phyloP scores from a whole-genome alignment of 106 monocot genomes.

The Dendrobium catenatum region DNA sequence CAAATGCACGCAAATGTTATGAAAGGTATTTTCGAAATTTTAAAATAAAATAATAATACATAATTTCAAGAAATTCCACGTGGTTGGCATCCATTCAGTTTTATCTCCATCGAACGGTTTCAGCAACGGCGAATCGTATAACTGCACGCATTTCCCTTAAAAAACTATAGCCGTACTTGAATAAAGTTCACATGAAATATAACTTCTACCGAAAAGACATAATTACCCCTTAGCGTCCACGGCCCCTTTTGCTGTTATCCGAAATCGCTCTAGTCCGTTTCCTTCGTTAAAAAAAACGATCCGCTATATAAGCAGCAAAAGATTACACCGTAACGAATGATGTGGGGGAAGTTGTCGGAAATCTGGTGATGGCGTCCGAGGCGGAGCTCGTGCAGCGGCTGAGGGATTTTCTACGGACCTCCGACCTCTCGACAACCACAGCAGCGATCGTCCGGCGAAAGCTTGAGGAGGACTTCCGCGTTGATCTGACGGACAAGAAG shows the following conservation, averaged over 20 bases:
- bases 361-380: slow-evolving; percentile 53
- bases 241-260: no score
- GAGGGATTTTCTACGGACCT: slow-evolving; percentile 50
- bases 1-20: no score
- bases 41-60: no score
- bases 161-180: no score
- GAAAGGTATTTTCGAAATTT: no score
- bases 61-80: no score
- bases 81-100: no score
- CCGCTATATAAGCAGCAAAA: not conserved
- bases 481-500: slow-evolving; percentile 62
- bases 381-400: slow-evolving; percentile 58
- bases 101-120: no score
- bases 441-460: slow-evolving; percentile 52
- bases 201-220: not conserved
- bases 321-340: not conserved
- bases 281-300: not conserved
- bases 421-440: slow-evolving; percentile 81
- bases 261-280: not conserved
- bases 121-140: no score
- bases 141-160: no score
- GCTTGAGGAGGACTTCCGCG: slow-evolving; percentile 68
- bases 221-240: not conserved
- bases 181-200: no score
- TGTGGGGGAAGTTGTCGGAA: not conserved